Conservation (phyloP, 495 filamentous ascomycete species). For the Trichodelitschia bisporula region DNA sequence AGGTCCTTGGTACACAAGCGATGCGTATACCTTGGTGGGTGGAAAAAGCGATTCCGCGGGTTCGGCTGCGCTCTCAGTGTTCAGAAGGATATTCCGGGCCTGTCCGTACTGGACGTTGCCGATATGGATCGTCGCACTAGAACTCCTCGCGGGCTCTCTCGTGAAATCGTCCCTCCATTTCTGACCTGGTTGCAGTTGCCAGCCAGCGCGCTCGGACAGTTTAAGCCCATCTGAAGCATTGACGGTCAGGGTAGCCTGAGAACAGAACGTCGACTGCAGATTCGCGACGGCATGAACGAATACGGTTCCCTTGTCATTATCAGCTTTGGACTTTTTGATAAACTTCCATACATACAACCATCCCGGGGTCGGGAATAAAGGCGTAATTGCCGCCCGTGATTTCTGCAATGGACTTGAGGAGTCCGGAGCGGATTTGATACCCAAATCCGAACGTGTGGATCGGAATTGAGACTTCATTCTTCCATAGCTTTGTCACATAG, state of each 20-base stretch:
- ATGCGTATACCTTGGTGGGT: too few relatives aligned
- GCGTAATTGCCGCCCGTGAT: slow-evolving; percentile 1
- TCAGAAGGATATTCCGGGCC: slow-evolving; percentile 1
- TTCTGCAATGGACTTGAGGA: slow-evolving; percentile 3
- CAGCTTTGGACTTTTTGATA: too few relatives aligned
- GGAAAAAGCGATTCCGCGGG: too few relatives aligned
- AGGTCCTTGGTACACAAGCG: too few relatives aligned
- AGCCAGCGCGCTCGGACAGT: too few relatives aligned
- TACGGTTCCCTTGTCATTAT: too few relatives aligned
- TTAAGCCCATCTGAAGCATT: too few relatives aligned
- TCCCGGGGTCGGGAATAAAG: slow-evolving; percentile 3
- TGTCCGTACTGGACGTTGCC: slow-evolving; percentile 3
- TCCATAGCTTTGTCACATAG: slow-evolving; percentile 2
- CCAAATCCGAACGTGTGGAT: slow-evolving; percentile 4
- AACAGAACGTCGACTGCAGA: slow-evolving; percentile 2
- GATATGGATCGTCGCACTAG: too few relatives aligned
- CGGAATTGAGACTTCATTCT: neutral
- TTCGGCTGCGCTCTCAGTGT: neutral
- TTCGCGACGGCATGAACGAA: slow-evolving; percentile 4
- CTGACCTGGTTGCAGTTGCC: too few relatives aligned
- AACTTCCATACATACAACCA: slow-evolving; percentile 2
- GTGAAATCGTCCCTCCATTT: too few relatives aligned
- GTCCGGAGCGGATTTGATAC: slow-evolving; percentile 2
- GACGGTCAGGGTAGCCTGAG: neutral
- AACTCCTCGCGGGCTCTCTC: too few relatives aligned